Conservation (phyloP, 164 flowering plant genomes). For the Cinnamomum chago region DNA sequence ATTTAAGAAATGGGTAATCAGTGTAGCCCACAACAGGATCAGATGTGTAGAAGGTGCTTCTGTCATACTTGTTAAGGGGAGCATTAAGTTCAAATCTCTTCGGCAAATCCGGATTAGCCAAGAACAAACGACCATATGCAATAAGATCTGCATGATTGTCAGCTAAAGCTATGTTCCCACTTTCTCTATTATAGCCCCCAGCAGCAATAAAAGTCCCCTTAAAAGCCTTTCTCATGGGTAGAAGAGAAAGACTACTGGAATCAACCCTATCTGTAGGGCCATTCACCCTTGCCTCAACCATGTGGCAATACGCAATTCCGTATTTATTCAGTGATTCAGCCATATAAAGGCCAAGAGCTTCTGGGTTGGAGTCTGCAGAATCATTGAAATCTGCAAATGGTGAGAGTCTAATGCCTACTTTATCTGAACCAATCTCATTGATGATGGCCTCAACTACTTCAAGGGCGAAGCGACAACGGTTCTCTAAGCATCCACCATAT, state of each 20-base stretch:
- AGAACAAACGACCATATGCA: constrained; percentile 30
- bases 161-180: constrained; percentile 32
- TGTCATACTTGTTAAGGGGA: constrained; percentile 30
- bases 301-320: constrained; percentile 38
- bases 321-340: constrained; percentile 40
- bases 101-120: constrained; percentile 42
- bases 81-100: constrained; percentile 33
- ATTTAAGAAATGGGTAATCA: constrained; percentile 35
- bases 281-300: constrained; percentile 53
- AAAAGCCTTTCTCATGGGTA: constrained; percentile 47
- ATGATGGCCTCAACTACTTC: constrained; percentile 4
- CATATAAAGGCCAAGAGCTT: constrained; percentile 50
- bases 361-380: constrained; percentile 48
- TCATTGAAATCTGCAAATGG: constrained; percentile 19
- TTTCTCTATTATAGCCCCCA: constrained; percentile 43
- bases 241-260: constrained; percentile 26
- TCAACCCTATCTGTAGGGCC: constrained; percentile 16
- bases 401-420: constrained; percentile 8
- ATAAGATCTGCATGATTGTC: constrained; percentile 28
- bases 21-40: constrained; percentile 37
- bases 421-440: constrained; percentile 11
- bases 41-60: constrained; percentile 27
- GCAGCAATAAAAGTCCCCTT: constrained; percentile 40
- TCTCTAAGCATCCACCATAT: constrained; percentile 7
- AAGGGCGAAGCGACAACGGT: constrained; percentile 8